Conservation (phyloP, 352 stramenopile genomes). For the Globisporangium radiosum region DNA sequence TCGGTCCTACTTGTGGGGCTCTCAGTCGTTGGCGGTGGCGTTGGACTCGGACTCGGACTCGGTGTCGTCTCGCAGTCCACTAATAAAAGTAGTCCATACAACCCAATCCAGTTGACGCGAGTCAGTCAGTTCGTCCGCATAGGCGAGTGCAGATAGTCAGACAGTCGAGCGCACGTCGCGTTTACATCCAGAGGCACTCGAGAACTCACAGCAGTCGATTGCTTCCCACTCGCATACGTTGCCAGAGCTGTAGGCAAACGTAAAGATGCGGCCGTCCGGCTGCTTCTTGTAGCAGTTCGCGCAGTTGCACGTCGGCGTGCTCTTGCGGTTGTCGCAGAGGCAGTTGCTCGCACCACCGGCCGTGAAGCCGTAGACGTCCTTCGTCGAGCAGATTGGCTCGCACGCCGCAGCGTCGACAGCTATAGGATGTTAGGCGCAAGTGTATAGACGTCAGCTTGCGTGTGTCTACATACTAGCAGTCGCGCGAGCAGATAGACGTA, state of each 20-base stretch:
- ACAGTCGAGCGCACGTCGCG: too few species aligned
- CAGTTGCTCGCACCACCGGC: constrained; percentile 21
- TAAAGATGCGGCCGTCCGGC: constrained; percentile 16
- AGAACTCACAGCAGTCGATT: constrained; percentile 13
- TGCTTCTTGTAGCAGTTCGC: constrained; percentile 31
- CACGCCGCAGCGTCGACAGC: constrained; percentile 18
- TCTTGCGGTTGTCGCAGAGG: constrained; percentile 21
- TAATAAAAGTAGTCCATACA: not conserved
- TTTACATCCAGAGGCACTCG: too few species aligned
- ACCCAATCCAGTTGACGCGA: too few species aligned
- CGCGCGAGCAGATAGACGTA: too few species aligned
- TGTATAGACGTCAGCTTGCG: too few species aligned
- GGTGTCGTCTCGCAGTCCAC: constrained; percentile 3
- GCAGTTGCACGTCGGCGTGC: constrained; percentile 25
- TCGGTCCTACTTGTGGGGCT: constrained; percentile 10
- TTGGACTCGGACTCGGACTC: constrained; percentile 1
- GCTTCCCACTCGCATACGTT: constrained; percentile 3
- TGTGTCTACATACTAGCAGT: too few species aligned
- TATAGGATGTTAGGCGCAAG: not conserved
- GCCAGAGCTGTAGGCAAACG: constrained; percentile 17
- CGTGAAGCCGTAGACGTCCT: constrained; percentile 30
- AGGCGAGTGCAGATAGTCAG: too few species aligned
- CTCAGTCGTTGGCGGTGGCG: not conserved
- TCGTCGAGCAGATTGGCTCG: constrained; percentile 29
- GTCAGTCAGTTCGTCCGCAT: too few species aligned